phyloP scores from a whole-genome alignment of 768 basidiomycete species.

The Leccinum sublutescens region DNA sequence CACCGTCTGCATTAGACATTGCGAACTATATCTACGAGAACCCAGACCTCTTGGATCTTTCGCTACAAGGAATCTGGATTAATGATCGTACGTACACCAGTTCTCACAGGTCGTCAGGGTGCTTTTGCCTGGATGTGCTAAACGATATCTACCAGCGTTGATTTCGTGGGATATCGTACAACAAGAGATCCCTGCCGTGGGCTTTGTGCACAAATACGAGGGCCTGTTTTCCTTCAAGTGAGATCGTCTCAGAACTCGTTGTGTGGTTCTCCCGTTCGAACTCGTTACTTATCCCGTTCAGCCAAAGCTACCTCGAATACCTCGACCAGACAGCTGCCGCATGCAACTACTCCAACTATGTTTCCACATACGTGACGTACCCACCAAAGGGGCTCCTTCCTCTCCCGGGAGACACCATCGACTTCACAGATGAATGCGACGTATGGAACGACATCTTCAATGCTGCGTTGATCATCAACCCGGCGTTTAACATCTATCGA shows the following conservation, averaged over 20 bases:
- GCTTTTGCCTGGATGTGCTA: not conserved
- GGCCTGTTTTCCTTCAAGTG: conserved; percentile 74
- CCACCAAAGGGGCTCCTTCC: conserved; percentile 66
- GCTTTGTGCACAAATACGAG: conserved; percentile 71
- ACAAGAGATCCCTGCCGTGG: conserved; percentile 66
- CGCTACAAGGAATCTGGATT: conserved; percentile 71
- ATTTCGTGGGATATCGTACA: conserved; percentile 65
- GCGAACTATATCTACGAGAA: conserved; percentile 72
- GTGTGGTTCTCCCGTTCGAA: not conserved
- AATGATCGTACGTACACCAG: conserved; percentile 53
- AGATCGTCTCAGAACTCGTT: conserved; percentile 13
- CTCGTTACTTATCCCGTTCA: conserved; percentile 31
- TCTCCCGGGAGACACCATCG: conserved; percentile 56
- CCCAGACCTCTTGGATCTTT: conserved; percentile 49
- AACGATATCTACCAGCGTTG: conserved; percentile 38
- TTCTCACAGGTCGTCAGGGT: not conserved
- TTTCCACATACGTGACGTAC: conserved; percentile 61
- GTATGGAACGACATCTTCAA: conserved; percentile 66
- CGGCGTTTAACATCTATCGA: conserved; percentile 74
- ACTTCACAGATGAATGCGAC: conserved; percentile 53
- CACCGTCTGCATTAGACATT: conserved; percentile 46
- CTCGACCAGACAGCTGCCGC: conserved; percentile 48
- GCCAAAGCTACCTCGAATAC: conserved; percentile 58
- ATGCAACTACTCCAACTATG: conserved; percentile 66
- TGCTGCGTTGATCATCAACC: conserved; percentile 60